phyloP scores from a whole-genome alignment of 2,329 filamentous ascomycete species.

The Trichoderma arundinaceum region DNA sequence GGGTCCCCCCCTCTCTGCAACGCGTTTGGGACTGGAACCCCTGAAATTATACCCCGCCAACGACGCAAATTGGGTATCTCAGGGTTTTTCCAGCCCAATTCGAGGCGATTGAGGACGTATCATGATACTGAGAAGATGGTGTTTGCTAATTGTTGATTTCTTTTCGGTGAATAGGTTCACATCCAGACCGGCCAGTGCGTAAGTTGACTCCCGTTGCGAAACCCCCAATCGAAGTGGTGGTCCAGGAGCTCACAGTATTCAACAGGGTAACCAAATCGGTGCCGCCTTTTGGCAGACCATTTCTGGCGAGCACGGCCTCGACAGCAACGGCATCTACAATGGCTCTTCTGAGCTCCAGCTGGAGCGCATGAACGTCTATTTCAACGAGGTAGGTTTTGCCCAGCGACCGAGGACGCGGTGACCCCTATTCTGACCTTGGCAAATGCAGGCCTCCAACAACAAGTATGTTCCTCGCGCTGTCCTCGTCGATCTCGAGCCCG shows the following conservation, averaged over 20 bases:
- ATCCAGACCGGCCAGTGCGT: conserved; percentile 99
- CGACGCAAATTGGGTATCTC: neutral
- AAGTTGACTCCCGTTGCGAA: conserved; percentile 46
- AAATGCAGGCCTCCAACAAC: conserved; percentile 82
- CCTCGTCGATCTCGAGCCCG: conserved; percentile 98
- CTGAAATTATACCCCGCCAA: conserved; percentile 47
- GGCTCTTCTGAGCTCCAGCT: conserved; percentile 98
- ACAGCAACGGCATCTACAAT: conserved; percentile 98
- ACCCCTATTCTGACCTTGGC: conserved; percentile 8
- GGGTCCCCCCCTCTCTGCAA: conserved; percentile 37
- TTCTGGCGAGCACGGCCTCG: conserved; percentile 92
- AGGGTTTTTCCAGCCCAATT: conserved; percentile 12
- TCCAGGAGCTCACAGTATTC: conserved; percentile 47
- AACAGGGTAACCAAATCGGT: conserved; percentile 99
- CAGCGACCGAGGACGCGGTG: neutral
- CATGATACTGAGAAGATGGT: conserved; percentile 22
- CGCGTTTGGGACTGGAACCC: conserved; percentile 48
- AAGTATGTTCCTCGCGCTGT: conserved; percentile 99
- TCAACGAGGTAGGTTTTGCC: conserved; percentile 67
- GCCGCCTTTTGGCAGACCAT: conserved; percentile 98
- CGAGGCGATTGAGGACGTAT: conserved; percentile 4
- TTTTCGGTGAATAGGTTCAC: conserved; percentile 80
- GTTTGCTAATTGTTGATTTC: conserved; percentile 60
- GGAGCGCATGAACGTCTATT: conserved; percentile 99
- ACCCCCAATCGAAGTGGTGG: neutral